These are phyloP conservation scores for Mucor mucedo DNA, from an alignment of 371 early-diverging fungal species.

Conservation along the genomic window DNA sequence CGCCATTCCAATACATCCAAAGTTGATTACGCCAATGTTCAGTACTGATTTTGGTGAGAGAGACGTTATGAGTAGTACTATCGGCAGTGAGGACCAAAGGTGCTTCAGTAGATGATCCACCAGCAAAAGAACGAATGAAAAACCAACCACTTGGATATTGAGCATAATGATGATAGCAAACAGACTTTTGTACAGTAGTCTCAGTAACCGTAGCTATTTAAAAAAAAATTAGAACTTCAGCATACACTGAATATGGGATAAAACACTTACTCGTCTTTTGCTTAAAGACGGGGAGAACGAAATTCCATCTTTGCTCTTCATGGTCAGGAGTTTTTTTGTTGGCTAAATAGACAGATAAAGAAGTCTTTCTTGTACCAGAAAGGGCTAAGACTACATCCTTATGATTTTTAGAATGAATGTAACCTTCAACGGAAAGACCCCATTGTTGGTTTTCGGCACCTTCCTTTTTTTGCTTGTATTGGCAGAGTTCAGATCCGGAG, in stretches of 20 bases:
- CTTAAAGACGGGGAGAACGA: conserved; percentile 53
- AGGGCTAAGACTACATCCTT: conserved; percentile 36
- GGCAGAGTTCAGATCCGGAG: conserved; percentile 41
- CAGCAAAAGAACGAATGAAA: conserved; percentile 41
- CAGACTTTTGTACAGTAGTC: conserved; percentile 35
- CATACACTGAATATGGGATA: neutral
- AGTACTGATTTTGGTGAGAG: conserved; percentile 26
- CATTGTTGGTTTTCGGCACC: conserved; percentile 47
- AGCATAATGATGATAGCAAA: conserved; percentile 43
- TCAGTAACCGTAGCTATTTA: conserved; percentile 24
- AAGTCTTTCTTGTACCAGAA: conserved; percentile 7
- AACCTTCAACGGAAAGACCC: conserved; percentile 49
- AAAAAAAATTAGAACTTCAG: neutral
- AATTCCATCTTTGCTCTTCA: conserved; percentile 55
- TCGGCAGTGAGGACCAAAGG: conserved; percentile 45
- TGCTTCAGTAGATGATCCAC: conserved; percentile 26
- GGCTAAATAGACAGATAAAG: conserved; percentile 18
- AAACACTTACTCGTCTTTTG: conserved; percentile 38
- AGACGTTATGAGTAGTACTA: conserved; percentile 17
- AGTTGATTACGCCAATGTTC: conserved; percentile 51
- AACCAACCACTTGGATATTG: conserved; percentile 53
- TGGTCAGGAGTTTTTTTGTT: conserved; percentile 39
- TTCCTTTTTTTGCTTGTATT: conserved; percentile 47
- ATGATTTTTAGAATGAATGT: conserved; percentile 38
- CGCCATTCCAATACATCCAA: conserved; percentile 59